Base-by-base conservation (phyloP, 495 filamentous ascomycete genomes). In the Aspergillus saccharolyticus region DNA sequence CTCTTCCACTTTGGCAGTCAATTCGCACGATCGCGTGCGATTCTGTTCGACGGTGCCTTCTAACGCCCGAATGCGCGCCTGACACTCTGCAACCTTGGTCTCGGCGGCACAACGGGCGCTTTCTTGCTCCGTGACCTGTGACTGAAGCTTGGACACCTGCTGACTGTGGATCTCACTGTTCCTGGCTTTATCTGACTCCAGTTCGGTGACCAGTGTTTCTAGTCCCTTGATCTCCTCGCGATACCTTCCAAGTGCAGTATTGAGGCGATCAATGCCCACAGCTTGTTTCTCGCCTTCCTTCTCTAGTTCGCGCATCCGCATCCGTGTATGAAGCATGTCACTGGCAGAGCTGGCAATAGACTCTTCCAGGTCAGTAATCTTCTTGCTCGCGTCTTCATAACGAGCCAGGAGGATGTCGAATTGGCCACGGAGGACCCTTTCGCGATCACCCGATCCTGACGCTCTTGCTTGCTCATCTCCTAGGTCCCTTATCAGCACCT, bases 181-280 rank as follows among this genome's bases (percentile, higher is more conserved):
- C 1, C 58, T 63, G 0, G 63, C 42, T 20, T 84, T 78, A 24
- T 88, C 81, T 12, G 66, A 60, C 60, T 91, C 88, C 53, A 90
- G 68, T 0, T 66, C 67, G 22, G 70, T 74, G 42, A 91, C 79
- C 8, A 90, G 73, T 1, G 64, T 57, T 66, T 91, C 85, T 0
- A 91, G 76, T 47, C 78, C 74, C 17, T 72, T 72, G 3, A 89
- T 75, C 54, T 95, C 90, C 8, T 76, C 68, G 9, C 79, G 75
- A 63, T 91, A 91, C 14, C 77, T 76, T 17, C 82, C 75, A 0
- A 89, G 77, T 0, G 88, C 86, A 22, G 71, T 63, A 59, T 80
- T 82, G 21, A 91, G 75, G 25, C 83, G 78, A 53, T 83, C 78
- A 53, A 88, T 77, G 24, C 79, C 78, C 12, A 79, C 59, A 16